Evolutionary conservation across 2,329 filamentous ascomycete genomes (phyloP).

Genomic region (Neopestalotiopsis sp.): DNA sequence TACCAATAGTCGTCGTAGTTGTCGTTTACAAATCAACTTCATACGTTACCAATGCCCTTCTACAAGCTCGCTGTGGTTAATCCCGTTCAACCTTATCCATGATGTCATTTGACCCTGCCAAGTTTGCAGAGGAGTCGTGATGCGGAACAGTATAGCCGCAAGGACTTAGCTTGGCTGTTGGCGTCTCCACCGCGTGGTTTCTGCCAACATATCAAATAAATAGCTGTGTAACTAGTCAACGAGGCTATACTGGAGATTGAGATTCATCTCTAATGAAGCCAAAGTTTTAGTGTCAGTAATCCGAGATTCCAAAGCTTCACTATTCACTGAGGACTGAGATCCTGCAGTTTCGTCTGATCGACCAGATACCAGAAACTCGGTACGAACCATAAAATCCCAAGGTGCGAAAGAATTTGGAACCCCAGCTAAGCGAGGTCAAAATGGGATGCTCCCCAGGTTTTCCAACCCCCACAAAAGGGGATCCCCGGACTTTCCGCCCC

Average conservation of each 20-base stretch:
- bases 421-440: neutral
- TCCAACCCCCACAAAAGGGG: neutral
- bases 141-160: slow-evolving; percentile 2
- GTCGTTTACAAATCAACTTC: neutral
- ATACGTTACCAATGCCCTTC: neutral
- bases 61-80: neutral
- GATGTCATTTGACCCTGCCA: neutral
- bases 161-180: neutral
- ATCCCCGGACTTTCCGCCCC: neutral
- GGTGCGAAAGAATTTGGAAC: neutral
- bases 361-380: neutral
- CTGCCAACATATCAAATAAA: neutral
- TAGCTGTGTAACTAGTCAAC: too few relatives aligned
- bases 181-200: neutral
- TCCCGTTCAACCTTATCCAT: neutral
- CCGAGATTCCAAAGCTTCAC: too few relatives aligned
- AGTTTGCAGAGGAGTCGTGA: neutral
- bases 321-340: too few relatives aligned
- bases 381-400: neutral
- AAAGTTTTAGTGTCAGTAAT: too few relatives aligned
- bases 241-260: too few relatives aligned
- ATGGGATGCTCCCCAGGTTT: neutral
- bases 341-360: too few relatives aligned
- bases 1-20: neutral
- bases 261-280: too few relatives aligned